A percentile compares a stretch with the other conserved stretches of the same genome.
phyloP scores from a whole-genome alignment of 169 alveolate species.

The Neospora caninum region DNA sequence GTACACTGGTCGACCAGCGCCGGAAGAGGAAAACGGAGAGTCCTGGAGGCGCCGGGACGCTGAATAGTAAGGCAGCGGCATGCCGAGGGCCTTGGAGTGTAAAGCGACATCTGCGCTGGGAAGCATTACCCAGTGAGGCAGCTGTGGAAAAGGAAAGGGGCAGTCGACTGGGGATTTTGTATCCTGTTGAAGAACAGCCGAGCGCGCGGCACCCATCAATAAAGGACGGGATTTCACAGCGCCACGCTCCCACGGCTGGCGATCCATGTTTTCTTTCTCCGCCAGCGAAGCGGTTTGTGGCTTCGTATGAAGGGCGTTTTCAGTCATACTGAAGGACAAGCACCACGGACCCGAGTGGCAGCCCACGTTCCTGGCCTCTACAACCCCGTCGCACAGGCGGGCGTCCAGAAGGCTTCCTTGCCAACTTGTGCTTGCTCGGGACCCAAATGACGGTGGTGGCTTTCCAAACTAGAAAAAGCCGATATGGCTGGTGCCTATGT shows the following conservation, averaged over 20 bases:
- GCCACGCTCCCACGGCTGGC: not conserved
- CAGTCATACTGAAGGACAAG: not conserved
- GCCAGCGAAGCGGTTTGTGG: not conserved
- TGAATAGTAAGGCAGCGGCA: not conserved
- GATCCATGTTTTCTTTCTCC: not conserved
- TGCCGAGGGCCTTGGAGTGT: not conserved
- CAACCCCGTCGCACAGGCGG: no score
- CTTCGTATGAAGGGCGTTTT: not conserved
- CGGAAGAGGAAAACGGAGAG: not conserved
- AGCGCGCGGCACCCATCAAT: not conserved
- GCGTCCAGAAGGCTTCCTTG: no score
- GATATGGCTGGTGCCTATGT: no score
- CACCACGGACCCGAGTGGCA: not conserved
- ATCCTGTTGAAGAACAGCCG: not conserved
- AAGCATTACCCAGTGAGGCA: not conserved
- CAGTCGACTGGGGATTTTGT: not conserved
- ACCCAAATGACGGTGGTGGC: no score
- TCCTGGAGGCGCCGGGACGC: not conserved
- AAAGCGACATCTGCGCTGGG: slow-evolving; percentile 18
- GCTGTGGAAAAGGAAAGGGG: not conserved
- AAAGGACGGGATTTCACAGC: not conserved
- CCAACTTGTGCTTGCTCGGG: no score
- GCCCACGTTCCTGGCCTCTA: no score
- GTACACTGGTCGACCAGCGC: not conserved
- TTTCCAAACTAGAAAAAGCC: no score